phyloP scores from a whole-genome alignment of 495 filamentous ascomycete species.

The Neurospora sp. region DNA sequence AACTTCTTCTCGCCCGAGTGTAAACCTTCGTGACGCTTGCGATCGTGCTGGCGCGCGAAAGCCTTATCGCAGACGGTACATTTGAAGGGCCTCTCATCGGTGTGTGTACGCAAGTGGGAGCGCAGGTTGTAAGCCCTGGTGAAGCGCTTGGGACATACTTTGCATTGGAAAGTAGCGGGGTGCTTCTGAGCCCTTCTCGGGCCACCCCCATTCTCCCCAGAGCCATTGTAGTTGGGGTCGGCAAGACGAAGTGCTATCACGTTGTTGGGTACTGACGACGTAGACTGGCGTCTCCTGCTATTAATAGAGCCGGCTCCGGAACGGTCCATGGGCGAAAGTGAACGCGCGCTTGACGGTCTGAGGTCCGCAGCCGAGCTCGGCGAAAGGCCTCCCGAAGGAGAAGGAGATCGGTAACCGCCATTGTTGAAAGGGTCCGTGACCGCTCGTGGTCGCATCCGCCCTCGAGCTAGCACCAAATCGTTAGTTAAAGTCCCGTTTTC shows the following conservation, averaged over 20 bases:
- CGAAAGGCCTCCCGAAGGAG: constrained; percentile 29
- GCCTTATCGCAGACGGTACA: constrained; percentile 95
- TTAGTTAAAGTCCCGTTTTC: background rate
- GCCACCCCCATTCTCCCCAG: constrained; percentile 31
- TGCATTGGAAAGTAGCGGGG: constrained; percentile 85
- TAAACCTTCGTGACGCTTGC: constrained; percentile 83
- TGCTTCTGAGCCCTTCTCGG: constrained; percentile 86
- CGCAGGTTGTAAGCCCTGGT: constrained; percentile 84
- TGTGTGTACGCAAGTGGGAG: constrained; percentile 87
- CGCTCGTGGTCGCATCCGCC: constrained; percentile 47
- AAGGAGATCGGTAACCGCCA: constrained; percentile 26
- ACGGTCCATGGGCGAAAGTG: constrained; percentile 58
- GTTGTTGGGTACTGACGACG: constrained; percentile 75
- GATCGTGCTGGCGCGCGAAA: constrained; percentile 87
- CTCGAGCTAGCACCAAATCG: background rate
- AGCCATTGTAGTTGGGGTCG: constrained; percentile 69
- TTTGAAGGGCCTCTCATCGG: constrained; percentile 88
- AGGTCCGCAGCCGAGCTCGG: constrained; percentile 36
- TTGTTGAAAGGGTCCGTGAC: constrained; percentile 65
- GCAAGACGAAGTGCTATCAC: constrained; percentile 90
- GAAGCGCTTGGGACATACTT: constrained; percentile 75
- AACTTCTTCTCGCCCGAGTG: constrained; percentile 96
- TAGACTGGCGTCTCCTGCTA: constrained; percentile 65
- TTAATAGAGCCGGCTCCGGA: constrained; percentile 48
- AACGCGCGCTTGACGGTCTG: constrained; percentile 44